Evolutionary conservation across 345 rosid genomes (phyloP).

Genomic region (Syzygium aqueum): DNA sequence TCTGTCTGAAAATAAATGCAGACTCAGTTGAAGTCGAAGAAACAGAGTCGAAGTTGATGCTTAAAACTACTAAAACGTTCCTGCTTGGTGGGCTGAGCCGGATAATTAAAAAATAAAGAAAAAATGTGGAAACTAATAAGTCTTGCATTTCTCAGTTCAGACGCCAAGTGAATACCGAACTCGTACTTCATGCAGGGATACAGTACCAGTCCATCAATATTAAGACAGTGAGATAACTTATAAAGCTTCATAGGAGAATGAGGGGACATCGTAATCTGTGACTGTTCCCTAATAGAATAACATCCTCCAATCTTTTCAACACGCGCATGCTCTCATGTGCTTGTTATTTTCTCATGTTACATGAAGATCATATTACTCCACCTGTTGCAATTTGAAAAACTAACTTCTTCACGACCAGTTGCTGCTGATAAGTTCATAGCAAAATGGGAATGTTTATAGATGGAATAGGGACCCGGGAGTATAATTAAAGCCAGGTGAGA

Average conservation of each 20-base stretch:
- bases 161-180: neutral
- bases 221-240: neutral
- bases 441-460: neutral
- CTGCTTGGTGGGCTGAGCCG: neutral
- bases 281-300: neutral
- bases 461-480: neutral
- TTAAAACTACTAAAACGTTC: neutral
- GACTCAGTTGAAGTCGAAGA: neutral
- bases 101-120: neutral
- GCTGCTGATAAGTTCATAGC: neutral
- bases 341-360: neutral
- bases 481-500: rapidly evolving
- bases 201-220: neutral
- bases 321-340: neutral
- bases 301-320: neutral
- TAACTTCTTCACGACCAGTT: neutral
- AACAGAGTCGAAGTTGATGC: neutral
- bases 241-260: neutral
- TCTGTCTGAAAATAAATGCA: neutral
- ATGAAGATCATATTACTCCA: neutral
- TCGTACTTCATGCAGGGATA: neutral
- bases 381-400: neutral
- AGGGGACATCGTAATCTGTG: neutral
- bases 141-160: neutral
- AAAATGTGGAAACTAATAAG: neutral